Evolutionary conservation across 2,329 filamentous ascomycete species (phyloP).

Genomic region (Metarhizium robertsii): DNA sequence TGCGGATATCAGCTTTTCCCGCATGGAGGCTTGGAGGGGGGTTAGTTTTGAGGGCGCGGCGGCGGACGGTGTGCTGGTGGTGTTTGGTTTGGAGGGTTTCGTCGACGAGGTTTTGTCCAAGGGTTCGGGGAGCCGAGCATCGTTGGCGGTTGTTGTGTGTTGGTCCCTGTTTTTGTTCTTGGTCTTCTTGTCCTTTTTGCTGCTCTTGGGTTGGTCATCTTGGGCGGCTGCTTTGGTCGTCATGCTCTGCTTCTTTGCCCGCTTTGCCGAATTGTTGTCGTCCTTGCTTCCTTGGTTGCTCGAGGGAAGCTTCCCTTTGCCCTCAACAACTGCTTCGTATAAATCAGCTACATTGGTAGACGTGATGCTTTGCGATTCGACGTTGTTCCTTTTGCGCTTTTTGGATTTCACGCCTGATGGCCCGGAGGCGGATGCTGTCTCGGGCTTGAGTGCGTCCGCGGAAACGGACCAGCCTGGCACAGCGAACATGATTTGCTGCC

Average conservation of each 20-base stretch:
- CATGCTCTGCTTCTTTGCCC: background rate
- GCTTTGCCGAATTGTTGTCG: constrained; percentile 6
- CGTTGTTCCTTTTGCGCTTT: constrained; percentile 42
- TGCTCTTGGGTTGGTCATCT: constrained; percentile 13
- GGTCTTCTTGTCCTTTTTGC: constrained; percentile 27
- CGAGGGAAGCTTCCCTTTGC: constrained; percentile 23
- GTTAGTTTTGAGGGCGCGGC: constrained; percentile 56
- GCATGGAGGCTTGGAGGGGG: constrained; percentile 88
- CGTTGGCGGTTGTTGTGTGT: constrained; percentile 6
- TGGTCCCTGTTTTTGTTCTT: constrained; percentile 11
- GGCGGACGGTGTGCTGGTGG: constrained; percentile 1
- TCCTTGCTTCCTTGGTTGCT: constrained; percentile 15
- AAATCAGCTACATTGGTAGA: constrained; percentile 65
- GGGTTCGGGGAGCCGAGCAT: constrained; percentile 5
- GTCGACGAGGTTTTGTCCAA: constrained; percentile 9
- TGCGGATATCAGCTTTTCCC: constrained; percentile 85
- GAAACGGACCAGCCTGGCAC: constrained; percentile 89
- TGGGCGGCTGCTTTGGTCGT: background rate
- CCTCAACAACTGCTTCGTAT: constrained; percentile 73
- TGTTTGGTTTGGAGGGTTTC: constrained; percentile 5
- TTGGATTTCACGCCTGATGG: constrained; percentile 38
- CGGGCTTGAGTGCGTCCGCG: constrained; percentile 59
- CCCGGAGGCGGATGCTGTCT: constrained; percentile 35
- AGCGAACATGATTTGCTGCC: constrained; percentile 60
- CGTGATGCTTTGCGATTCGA: constrained; percentile 40